Base-by-base conservation (phyloP, 1,139 yeast genomes). In the Protomyces arabidopsidicola region DNA sequence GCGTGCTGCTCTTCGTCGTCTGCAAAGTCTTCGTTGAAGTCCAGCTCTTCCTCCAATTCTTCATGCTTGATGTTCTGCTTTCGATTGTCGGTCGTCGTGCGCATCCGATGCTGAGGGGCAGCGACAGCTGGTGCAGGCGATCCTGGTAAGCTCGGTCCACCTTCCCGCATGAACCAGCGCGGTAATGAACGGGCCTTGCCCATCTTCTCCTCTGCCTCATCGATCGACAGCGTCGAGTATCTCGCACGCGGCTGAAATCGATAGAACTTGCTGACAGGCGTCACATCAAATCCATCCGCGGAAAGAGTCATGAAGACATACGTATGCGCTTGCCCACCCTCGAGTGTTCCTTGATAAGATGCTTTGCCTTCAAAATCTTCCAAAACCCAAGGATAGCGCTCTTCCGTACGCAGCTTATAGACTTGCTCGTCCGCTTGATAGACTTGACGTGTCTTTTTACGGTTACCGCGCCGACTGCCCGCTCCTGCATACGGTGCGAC, bases 1-100 rank as follows among this genome's bases (percentile, higher is more conserved):
- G 91, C 88, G 35, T 98, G 98, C 0, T 98, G 98, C 74, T 93
- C 98, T 76, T 93, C 98, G 74, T 93, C 98, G 75, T 93, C 98
- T 24, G 96, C 98, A 76, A 93, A 93, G 73, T 91, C 98, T 73
- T 93, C 98, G 69, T 93, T 97, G 71, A 82, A 95, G 77, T 93
- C 98, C 70, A 91, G 77, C 72, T 91, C 98, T 69, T 91, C 97
- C 69, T 88, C 91, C 68, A 90, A 54, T 45, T 58, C 56, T 14
- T 58, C 62, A 6, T 55, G 52, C 36, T 58, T 58, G 45, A 58
- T 24, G 20, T 52, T 58, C 8, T 38, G 34, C 31, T 48, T 38
- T 24, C 53, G 62, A 14, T 39, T 38, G 39, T 42, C 36, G 22
- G 56, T 58, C 16, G 62, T 58, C n/a, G 62, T 58, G 16, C 53